These are phyloP conservation scores for Phytophthora uliginosa DNA, from an alignment of 352 stramenopile genomes.

Conservation along the genomic window DNA sequence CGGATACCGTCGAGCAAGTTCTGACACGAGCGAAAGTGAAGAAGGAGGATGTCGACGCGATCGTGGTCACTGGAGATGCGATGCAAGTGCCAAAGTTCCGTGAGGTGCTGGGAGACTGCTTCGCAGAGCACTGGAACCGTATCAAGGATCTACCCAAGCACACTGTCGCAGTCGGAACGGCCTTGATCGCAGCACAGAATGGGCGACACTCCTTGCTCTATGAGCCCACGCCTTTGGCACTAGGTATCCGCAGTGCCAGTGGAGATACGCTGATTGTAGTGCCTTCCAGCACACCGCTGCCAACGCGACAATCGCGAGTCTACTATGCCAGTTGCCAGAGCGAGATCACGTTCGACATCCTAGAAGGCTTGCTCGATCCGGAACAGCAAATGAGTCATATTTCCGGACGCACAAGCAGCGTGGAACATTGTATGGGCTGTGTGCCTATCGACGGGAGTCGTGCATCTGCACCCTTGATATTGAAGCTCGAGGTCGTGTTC, in stretches of 20 bases:
- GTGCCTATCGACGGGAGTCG: conserved; percentile 37
- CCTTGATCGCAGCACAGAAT: conserved; percentile 19
- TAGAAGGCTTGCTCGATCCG: conserved; percentile 35
- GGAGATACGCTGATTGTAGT: conserved; percentile 41
- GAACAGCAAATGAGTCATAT: conserved; percentile 15
- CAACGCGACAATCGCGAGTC: conserved; percentile 33
- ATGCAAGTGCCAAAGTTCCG: conserved; percentile 38
- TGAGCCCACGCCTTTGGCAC: conserved; percentile 37
- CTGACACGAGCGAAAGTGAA: conserved; percentile 29
- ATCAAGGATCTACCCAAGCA: conserved; percentile 24
- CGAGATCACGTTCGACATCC: conserved; percentile 39
- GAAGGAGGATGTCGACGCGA: conserved; percentile 34
- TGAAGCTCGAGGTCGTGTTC: conserved; percentile 49
- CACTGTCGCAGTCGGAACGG: conserved; percentile 28
- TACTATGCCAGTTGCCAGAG: conserved; percentile 50
- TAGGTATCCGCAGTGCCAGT: conserved; percentile 45
- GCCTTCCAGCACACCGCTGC: conserved; percentile 27
- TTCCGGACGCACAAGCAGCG: neutral
- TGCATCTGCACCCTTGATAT: conserved; percentile 32
- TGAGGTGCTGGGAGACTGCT: conserved; percentile 29
- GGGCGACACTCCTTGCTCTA: conserved; percentile 10
- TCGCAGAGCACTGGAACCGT: conserved; percentile 17
- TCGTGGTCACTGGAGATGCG: conserved; percentile 49
- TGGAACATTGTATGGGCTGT: conserved; percentile 35
- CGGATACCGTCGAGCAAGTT: conserved; percentile 26